Evolutionary conservation across 768 basidiomycete species (phyloP).

Genomic region (Gloeostereum incarnatum): DNA sequence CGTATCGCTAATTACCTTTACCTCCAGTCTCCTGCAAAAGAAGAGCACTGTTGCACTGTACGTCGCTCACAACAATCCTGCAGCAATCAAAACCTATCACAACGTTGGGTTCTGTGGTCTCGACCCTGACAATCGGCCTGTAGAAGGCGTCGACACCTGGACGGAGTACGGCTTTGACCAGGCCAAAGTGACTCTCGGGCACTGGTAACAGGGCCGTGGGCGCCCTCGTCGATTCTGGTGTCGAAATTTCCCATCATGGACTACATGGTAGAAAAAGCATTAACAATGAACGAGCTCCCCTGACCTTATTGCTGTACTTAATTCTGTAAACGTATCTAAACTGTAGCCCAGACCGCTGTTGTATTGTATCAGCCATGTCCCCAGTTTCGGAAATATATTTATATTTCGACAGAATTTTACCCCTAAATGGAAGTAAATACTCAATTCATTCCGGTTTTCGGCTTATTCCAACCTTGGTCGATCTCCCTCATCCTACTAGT

Average conservation of each 20-base stretch:
- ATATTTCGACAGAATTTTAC: too few species aligned
- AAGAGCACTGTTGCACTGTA: constrained; percentile 54
- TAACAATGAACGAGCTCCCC: too few species aligned
- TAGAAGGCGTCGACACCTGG: constrained; percentile 42
- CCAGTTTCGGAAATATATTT: too few species aligned
- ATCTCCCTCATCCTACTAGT: too few species aligned
- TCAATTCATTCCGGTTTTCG: too few species aligned
- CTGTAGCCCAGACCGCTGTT: too few species aligned
- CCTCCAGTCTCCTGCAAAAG: constrained; percentile 22
- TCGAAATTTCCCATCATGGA: background rate
- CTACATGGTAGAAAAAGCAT: too few species aligned
- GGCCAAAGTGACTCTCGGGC: constrained; percentile 38
- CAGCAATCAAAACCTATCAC: constrained; percentile 48
- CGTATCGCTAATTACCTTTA: constrained; percentile 7
- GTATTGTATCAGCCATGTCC: too few species aligned
- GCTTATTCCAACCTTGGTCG: too few species aligned
- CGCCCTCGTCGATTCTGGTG: background rate
- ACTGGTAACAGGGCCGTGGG: constrained; percentile 40
- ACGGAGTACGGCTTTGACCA: constrained; percentile 57
- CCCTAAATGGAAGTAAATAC: too few species aligned
- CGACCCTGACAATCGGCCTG: constrained; percentile 15
- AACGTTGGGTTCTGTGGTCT: constrained; percentile 62
- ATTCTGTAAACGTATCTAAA: too few species aligned
- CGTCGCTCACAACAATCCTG: constrained; percentile 47
- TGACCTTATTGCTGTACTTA: too few species aligned